Percentiles rank a stretch among this genome's conserved stretches.
These are phyloP conservation scores for Porcisia deanei DNA, from an alignment of 208 protist genomes.

Conservation along the genomic window DNA sequence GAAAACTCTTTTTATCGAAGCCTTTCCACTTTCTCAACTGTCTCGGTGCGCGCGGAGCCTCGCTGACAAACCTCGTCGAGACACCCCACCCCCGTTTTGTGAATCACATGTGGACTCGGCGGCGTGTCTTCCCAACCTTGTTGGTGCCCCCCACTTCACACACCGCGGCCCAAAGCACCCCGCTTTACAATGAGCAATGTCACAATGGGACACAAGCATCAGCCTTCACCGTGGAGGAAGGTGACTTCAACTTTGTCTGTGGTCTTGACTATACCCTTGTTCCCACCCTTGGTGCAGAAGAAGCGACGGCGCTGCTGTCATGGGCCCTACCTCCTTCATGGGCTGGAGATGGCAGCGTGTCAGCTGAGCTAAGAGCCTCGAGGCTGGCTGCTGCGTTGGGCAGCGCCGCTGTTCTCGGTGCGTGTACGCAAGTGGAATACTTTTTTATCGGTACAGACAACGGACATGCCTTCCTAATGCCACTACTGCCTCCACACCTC, in stretches of 20 bases:
- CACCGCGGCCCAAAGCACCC: constrained; percentile 18
- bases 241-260: constrained; percentile 48
- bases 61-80: background rate
- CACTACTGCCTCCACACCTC: constrained; percentile 63
- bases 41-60: background rate
- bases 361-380: background rate
- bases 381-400: background rate
- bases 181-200: constrained; percentile 9
- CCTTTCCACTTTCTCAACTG: background rate
- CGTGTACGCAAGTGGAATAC: constrained; percentile 78
- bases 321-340: constrained; percentile 38
- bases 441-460: constrained; percentile 74
- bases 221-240: constrained; percentile 28
- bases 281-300: constrained; percentile 22
- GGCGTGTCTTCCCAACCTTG: constrained; percentile 20
- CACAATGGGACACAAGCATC: background rate
- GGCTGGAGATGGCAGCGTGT: background rate
- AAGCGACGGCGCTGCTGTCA: constrained; percentile 33
- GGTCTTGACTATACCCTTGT: constrained; percentile 66
- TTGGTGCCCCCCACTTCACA: constrained; percentile 12
- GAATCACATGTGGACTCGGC: constrained; percentile 27
- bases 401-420: constrained; percentile 11
- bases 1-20: no score
- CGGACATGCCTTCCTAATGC: constrained; percentile 57
- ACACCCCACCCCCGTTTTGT: background rate